Evolutionary conservation across 2,329 filamentous ascomycete genomes (phyloP).

Genomic region (Cladosporium sp.): DNA sequence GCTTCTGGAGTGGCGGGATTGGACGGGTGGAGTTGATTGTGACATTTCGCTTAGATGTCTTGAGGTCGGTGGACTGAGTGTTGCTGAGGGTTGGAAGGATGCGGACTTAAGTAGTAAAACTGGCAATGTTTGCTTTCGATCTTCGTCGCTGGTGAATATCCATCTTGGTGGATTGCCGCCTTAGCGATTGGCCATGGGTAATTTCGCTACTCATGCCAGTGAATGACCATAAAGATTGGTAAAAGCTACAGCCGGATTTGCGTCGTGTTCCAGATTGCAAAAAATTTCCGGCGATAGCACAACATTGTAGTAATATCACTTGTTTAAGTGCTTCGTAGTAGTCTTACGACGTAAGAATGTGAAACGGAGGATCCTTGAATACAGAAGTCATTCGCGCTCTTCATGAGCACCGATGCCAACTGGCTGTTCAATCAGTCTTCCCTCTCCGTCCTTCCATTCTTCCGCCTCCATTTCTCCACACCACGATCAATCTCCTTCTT

Average conservation of each 20-base stretch:
- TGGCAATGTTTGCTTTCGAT: neutral
- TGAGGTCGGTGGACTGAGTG: neutral
- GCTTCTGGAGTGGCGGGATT: neutral
- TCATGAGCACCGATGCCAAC: neutral
- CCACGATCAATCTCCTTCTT: constrained; percentile 75
- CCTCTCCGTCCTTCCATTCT: constrained; percentile 49
- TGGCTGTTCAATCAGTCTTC: constrained; percentile 7
- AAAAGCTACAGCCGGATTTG: neutral
- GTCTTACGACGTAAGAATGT: no score
- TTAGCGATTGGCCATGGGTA: no score
- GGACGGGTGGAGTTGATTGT: neutral
- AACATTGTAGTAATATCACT: no score
- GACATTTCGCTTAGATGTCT: neutral
- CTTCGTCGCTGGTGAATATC: neutral
- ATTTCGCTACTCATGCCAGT: no score
- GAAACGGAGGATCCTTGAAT: no score
- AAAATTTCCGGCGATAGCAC: no score
- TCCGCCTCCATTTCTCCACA: constrained; percentile 74
- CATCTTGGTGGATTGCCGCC: no score
- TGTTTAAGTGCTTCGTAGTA: no score
- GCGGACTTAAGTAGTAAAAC: no score
- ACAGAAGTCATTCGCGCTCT: neutral
- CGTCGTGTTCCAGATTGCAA: neutral
- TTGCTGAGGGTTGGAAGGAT: neutral
- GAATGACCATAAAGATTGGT: no score